These are phyloP conservation scores for Sugiyamaella smithiae DNA, from an alignment of 805 yeast species.

Conservation along the genomic window DNA sequence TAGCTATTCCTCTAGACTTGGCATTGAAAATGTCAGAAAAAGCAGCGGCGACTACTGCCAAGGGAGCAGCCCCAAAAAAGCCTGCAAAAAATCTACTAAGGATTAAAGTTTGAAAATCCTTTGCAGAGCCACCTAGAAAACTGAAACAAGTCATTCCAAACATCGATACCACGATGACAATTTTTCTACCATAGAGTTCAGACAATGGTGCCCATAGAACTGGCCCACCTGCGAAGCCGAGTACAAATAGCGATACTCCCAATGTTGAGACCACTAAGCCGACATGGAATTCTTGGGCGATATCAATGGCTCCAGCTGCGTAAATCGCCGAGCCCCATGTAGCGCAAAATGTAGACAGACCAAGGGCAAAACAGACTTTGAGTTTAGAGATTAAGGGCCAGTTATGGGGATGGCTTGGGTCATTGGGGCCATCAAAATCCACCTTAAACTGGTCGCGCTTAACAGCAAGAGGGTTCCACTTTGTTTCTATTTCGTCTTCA, in stretches of 20 bases:
- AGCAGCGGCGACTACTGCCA: conserved; percentile 83
- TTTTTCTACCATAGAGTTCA: conserved; percentile 71
- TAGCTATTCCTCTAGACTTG: conserved; percentile 68
- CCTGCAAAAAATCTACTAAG: conserved; percentile 80
- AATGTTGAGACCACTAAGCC: conserved; percentile 68
- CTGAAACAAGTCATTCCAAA: conserved; percentile 58
- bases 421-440: conserved; percentile 71
- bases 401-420: conserved; percentile 77
- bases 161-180: conserved; percentile 55
- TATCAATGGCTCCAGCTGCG: conserved; percentile 52
- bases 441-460: conserved; percentile 50
- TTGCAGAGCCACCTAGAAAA: conserved; percentile 75
- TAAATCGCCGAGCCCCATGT: conserved; percentile 79
- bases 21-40: conserved; percentile 79
- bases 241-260: conserved; percentile 76
- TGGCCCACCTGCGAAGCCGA: conserved; percentile 94
- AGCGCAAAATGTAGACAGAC: conserved; percentile 46
- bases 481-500: neutral
- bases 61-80: conserved; percentile 76
- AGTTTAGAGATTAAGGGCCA: conserved; percentile 54
- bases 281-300: conserved; percentile 57
- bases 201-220: conserved; percentile 85
- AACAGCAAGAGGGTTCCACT: conserved; percentile 19
- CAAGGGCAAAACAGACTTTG: conserved; percentile 42
- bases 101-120: conserved; percentile 72